Percentiles rank a stretch among this genome's conserved stretches.
These are phyloP conservation scores for Penicillium sp. DNA, from an alignment of 2,329 filamentous ascomycete genomes.

Conservation along the genomic window DNA sequence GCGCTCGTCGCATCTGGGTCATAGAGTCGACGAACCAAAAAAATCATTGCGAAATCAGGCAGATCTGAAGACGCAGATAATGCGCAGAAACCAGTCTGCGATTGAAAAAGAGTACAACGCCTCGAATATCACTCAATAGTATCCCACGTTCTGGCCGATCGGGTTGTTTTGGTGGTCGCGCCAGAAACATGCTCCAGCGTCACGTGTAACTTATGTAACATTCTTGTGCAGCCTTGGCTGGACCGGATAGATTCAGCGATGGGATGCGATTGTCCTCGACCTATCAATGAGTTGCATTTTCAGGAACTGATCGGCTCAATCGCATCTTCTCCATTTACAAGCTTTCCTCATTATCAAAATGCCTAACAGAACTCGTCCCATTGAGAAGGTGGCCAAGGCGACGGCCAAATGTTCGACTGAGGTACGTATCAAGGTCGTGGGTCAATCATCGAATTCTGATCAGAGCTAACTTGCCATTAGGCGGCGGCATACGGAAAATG, in stretches of 20 bases:
- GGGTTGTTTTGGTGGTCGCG: conserved; percentile 34
- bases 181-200: conserved; percentile 27
- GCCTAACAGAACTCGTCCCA: conserved; percentile 60
- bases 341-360: conserved; percentile 35
- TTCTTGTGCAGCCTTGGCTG: conserved; percentile 4
- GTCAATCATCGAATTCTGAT: not conserved
- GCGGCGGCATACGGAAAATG: conserved; percentile 88
- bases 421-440: conserved; percentile 47
- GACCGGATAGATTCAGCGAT: not conserved
- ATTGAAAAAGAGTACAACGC: conserved; percentile 12
- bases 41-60: conserved; percentile 44
- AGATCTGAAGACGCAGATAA: conserved; percentile 9
- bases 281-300: not conserved
- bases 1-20: conserved; percentile 49
- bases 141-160: conserved; percentile 8
- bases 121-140: conserved; percentile 7
- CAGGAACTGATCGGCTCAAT: not conserved
- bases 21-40: conserved; percentile 45
- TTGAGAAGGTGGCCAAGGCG: conserved; percentile 70
- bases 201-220: conserved; percentile 31
- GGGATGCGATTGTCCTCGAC: not conserved
- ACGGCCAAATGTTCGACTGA: conserved; percentile 68
- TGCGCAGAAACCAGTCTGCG: conserved; percentile 22
- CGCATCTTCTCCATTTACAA: not conserved
- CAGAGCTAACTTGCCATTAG: conserved; percentile 52